A percentile compares a stretch with the other conserved stretches of the same genome.
Evolutionary conservation across 257 asterid genomes (phyloP).

Genomic region (Vinca minor): DNA sequence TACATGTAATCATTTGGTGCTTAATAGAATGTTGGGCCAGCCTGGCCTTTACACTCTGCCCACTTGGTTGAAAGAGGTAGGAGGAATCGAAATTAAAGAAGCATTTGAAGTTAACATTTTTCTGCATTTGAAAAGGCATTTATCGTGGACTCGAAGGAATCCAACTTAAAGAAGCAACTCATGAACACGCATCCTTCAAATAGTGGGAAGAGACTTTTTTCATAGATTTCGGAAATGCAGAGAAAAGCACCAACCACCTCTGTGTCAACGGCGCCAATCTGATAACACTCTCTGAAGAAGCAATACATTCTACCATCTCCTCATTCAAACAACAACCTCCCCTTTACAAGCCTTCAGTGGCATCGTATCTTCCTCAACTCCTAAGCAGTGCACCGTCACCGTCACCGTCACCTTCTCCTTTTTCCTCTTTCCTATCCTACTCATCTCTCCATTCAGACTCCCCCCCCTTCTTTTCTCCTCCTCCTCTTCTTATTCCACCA

Average conservation of each 20-base stretch:
- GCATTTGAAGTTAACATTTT: not conserved
- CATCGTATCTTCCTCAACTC: no score
- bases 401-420: no score
- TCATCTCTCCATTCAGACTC: not conserved
- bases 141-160: not conserved
- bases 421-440: no score
- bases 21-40: not conserved
- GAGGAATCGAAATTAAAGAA: not conserved
- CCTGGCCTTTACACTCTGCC: not conserved
- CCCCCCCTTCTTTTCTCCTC: not conserved
- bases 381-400: no score
- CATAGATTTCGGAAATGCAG: not conserved
- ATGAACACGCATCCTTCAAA: not conserved
- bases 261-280: not conserved
- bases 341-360: no score
- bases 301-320: not conserved
- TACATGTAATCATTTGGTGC: not conserved
- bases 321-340: not conserved
- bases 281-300: not conserved
- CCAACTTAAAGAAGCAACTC: not conserved
- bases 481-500: not conserved
- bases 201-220: not conserved
- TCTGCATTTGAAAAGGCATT: not conserved
- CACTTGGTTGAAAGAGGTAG: not conserved
- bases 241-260: not conserved